Percentiles rank a stretch among this genome's conserved stretches.
Evolutionary conservation across 1,284 basidiomycete species (phyloP).

Genomic region (Peniophora sp.): DNA sequence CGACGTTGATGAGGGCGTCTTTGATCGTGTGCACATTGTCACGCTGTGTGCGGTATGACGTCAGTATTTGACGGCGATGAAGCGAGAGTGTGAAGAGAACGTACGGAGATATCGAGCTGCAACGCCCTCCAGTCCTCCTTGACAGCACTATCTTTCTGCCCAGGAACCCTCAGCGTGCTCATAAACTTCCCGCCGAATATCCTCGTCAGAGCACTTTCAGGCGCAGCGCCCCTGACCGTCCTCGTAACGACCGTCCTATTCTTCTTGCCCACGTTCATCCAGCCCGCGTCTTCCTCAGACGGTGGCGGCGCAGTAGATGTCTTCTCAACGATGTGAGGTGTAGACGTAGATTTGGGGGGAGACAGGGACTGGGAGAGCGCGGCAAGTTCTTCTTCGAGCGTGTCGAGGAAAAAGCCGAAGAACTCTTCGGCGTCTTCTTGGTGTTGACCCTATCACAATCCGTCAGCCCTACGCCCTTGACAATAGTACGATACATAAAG

Average conservation of each 20-base stretch:
- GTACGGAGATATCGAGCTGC: constrained; percentile 82
- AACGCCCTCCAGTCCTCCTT: constrained; percentile 91
- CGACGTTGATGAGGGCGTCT: constrained; percentile 78
- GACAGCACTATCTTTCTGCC: constrained; percentile 81
- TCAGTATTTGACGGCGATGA: background rate
- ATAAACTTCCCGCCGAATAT: constrained; percentile 94
- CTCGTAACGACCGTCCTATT: constrained; percentile 82
- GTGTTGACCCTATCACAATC: constrained; percentile 61
- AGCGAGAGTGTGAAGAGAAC: constrained; percentile 10
- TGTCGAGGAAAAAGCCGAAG: constrained; percentile 94
- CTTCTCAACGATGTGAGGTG: constrained; percentile 16
- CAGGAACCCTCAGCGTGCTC: constrained; percentile 77
- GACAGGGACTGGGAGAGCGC: constrained; percentile 47
- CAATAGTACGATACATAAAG: constrained; percentile 6
- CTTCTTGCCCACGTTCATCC: constrained; percentile 91
- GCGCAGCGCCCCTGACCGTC: constrained; percentile 71
- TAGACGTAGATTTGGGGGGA: constrained; percentile 23
- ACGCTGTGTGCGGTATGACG: constrained; percentile 32
- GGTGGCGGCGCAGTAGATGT: background rate
- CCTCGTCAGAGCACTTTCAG: constrained; percentile 83
- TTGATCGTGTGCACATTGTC: constrained; percentile 73
- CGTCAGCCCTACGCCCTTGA: background rate
- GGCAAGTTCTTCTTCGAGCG: constrained; percentile 89
- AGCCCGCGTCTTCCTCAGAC: constrained; percentile 49
- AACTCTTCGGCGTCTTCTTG: constrained; percentile 99